Conservation (phyloP, 305 asterid genomes). For the Solanum hybrid region DNA sequence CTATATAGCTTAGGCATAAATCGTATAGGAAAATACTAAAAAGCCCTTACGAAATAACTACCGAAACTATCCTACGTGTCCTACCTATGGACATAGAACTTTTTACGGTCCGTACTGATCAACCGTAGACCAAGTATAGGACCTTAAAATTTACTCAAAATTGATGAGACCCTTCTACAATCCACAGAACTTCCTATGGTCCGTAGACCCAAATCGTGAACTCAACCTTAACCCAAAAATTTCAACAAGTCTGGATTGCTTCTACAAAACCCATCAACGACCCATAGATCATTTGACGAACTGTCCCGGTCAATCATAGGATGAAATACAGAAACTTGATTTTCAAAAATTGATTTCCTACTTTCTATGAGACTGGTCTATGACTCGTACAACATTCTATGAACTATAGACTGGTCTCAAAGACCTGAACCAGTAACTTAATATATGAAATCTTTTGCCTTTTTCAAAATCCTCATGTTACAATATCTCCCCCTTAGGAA, state of each 20-base stretch:
- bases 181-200: background rate
- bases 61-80: background rate
- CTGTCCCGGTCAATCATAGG: background rate
- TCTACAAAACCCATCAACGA: background rate
- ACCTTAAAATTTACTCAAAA: background rate
- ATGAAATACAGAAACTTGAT: no score
- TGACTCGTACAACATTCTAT: background rate
- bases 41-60: no score
- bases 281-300: no score
- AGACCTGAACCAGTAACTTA: background rate
- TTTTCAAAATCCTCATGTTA: background rate
- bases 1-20: background rate
- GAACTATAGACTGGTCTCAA: no score
- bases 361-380: no score
- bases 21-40: no score
- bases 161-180: background rate
- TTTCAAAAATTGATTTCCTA: background rate
- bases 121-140: background rate
- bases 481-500: background rate
- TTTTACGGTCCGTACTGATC: background rate
- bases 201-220: no score
- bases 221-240: background rate
- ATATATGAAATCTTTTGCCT: background rate
- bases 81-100: background rate
- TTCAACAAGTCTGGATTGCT: background rate